Evolutionary conservation across 1,284 basidiomycete genomes (phyloP), one percentile per base, ranked within the genome.

Genomic region (Uromyces viciae-fabae): DNA sequence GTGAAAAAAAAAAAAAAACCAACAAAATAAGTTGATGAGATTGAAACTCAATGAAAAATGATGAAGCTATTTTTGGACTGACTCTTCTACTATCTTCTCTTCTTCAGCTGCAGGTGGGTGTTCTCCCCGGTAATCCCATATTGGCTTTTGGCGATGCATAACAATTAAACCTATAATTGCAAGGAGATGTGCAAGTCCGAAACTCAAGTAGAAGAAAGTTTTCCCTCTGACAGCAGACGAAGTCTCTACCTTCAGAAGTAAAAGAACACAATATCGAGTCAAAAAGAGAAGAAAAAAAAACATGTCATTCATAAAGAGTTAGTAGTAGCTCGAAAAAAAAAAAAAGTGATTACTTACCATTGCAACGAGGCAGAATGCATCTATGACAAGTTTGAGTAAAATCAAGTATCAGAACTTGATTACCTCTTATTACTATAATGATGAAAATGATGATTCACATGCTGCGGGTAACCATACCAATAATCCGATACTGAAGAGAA

Each of bases 401-500:
- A n/a, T n/a, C n/a, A n/a, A n/a, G n/a, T n/a, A n/a, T n/a, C n/a
- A n/a, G n/a, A n/a, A n/a, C n/a, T n/a, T n/a, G n/a, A n/a, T n/a
- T n/a, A n/a, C n/a, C n/a, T n/a, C n/a, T n/a, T n/a, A n/a, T n/a
- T n/a, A n/a, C n/a, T n/a, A n/a, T n/a, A n/a, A n/a, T n/a, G n/a
- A n/a, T 46, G 66, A 7, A 69, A 25, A 56, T 52, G 22, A 7
- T 38, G 28, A 74, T 28, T 80, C 19, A 80, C 77, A 80, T 62
- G 73, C 3, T 28, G 56, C 77, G 5, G 77, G 77, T 15, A 72
- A 14, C 68, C 68, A 80, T n/a, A 80, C 56, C 42, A 80, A 40
- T 40, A 73, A 42, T 9, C 40, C 49, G 28, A 58, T 60, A 11
- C 33, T 42, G 14, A 80, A 73, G 8, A 72, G 58, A 40, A 80